Base-by-base conservation (phyloP, 371 early-diverging fungal species). In the Rhizopus delemar region DNA sequence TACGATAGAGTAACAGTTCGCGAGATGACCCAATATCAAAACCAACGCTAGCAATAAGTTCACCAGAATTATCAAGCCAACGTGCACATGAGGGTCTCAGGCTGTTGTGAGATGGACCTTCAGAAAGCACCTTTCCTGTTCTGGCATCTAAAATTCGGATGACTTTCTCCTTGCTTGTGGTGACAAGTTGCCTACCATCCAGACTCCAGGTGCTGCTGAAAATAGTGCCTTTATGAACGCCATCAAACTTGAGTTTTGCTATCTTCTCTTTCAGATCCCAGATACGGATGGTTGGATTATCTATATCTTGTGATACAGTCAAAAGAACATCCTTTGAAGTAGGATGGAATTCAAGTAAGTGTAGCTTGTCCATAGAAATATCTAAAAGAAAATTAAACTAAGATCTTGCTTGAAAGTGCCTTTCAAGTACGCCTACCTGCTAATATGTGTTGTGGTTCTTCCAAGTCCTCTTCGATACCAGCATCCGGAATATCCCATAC, bases 401-500 rank as follows among this genome's bases (percentile, higher is more conserved):
- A 8, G n/a, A 8, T 22, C 2, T 22, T 22, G 22, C 22, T 22
- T 22, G 22, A 22, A 22, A 22, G 22, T 22, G 22, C 2, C 22
- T 22, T 22, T 22, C 22, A 22, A 22, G 22, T 2, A 22, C 22
- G 22, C 34, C 45, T 73, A 71, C 76, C 65, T 46, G 56, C 58
- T 13, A 76, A 41, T 12, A 61, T 59, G 8, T 31, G 56, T 4
- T 56, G 49, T 15, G 73, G 69, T 6, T 66, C 64, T 39, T 49
- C 53, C 2, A 60, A 3, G 61, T 74, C 73, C 57, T 80, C 68
- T 29, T 78, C 74, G 13, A 88, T 64, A 4, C 85, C 84, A 0
- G 60, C 75, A 16, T 83, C 82, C 2, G 92, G 90, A n/a, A 93
- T 67, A 7, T 69, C 75, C 89, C 90, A 94, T 32, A 86, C 66